Base-by-base conservation (phyloP, 345 rosid species). In the Arabidopsis suecica region DNA sequence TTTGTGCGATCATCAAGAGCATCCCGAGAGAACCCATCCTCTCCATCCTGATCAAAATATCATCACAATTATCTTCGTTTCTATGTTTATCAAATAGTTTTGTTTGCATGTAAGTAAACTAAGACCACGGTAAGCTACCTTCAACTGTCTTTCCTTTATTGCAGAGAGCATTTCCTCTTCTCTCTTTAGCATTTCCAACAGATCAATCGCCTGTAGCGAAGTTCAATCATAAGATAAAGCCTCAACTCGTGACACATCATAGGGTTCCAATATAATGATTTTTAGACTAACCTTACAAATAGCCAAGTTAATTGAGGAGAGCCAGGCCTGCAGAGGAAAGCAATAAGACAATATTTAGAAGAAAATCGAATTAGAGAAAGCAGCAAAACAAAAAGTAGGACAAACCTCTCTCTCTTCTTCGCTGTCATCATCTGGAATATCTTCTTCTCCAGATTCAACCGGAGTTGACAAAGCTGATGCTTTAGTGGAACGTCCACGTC, bases 401-500 rank as follows among this genome's bases (percentile, higher is more conserved):
- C 75, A 10, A 71, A 91, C 98, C 91, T 93, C 99, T 47, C 99
- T 84, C 73, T 96, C 98, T 78, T 96, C 98, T 86, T 96, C 99
- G 36, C 91, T 83, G 72, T 93, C 98, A n/a, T 91, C 98, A 81
- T 93, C 96, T 53, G 88, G 76, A 37, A 81, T 59, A 69, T 92
- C 94, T 66, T 95, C 99, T 76, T 95, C 98, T 45, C 91, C 97
- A 23, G 82, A 72, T 84, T 89, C 96, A 82, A 88, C 83, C 1
- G 93, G 99, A 68, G 97, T 75, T 2, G 98, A 92, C 64, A 90
- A 64, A 51, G 97, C 84, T 69, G 91, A 72, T 51, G 96, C 99
- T 75, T 72, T 89, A 13, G 81, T 85, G 62, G 99, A 90, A 68
- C 91, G 88, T 34, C 91, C 86, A 51, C 89, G 88, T 34, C 93